Conservation (phyloP, 495 filamentous ascomycete species). For the Margaritispora aquatica region DNA sequence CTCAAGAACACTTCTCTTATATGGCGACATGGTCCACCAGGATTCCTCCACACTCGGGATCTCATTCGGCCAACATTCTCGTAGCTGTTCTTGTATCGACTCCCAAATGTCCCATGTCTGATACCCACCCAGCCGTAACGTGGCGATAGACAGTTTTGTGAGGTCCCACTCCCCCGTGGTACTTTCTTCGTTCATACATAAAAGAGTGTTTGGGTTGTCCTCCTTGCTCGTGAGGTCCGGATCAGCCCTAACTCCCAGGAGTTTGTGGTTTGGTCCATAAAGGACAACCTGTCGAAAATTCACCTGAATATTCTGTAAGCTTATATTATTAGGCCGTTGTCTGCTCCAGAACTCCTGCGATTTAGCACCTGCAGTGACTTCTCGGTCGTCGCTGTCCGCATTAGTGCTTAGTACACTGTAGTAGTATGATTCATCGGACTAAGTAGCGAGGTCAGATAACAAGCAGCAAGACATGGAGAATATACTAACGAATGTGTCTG, state of each 20-base stretch:
- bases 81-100: neutral
- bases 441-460: too few relatives aligned
- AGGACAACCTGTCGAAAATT: neutral
- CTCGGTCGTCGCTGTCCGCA: neutral
- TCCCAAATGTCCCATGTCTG: neutral
- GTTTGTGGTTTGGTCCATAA: neutral
- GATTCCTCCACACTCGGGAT: neutral
- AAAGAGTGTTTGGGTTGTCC: neutral
- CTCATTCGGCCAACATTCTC: neutral
- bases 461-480: too few relatives aligned
- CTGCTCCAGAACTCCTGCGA: neutral
- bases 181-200: neutral
- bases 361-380: neutral
- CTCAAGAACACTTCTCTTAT: neutral
- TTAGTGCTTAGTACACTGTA: neutral
- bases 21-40: neutral
- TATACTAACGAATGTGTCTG: too few relatives aligned
- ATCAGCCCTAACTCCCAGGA: neutral
- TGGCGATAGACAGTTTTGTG: neutral
- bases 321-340: neutral
- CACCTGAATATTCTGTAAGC: neutral
- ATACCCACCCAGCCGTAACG: neutral
- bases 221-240: neutral
- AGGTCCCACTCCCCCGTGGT: neutral
- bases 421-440: neutral